Conservation (phyloP, 1,139 yeast species). For the Hansenula lynferdii region DNA sequence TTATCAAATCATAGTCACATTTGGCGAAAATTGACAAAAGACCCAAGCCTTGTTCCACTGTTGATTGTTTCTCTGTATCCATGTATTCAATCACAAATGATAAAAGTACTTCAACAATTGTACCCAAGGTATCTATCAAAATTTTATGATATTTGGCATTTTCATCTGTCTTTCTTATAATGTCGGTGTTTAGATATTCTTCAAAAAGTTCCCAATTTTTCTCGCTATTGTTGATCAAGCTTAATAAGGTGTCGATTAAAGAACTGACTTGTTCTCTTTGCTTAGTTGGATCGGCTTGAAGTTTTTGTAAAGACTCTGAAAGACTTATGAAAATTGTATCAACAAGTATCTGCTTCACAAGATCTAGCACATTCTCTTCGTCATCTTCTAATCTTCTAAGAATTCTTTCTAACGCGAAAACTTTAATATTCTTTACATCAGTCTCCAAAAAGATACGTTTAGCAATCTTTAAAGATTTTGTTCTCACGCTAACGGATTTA, state of each 20-base stretch:
- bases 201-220: slow-evolving; percentile 39
- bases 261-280: slow-evolving; percentile 13
- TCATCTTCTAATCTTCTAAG: slow-evolving; percentile 62
- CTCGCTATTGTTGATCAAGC: slow-evolving; percentile 31
- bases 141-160: slow-evolving; percentile 14
- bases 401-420: slow-evolving; percentile 44
- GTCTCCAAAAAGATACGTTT: slow-evolving; percentile 42
- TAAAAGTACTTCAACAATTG: slow-evolving; percentile 24
- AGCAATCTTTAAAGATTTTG: slow-evolving; percentile 51
- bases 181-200: slow-evolving; percentile 35
- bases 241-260: slow-evolving; percentile 32
- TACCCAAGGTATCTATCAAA: slow-evolving; percentile 20
- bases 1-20: slow-evolving; percentile 44
- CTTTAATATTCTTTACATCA: slow-evolving; percentile 28
- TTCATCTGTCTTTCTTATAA: slow-evolving; percentile 29
- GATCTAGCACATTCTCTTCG: slow-evolving; percentile 51
- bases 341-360: slow-evolving; percentile 36
- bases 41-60: slow-evolving; percentile 35
- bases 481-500: slow-evolving; percentile 61
- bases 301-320: slow-evolving; percentile 6
- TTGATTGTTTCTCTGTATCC: slow-evolving; percentile 15
- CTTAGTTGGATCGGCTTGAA: slow-evolving; percentile 14
- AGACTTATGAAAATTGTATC: slow-evolving; percentile 40
- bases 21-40: slow-evolving; percentile 50
- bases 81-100: slow-evolving; percentile 26